These are phyloP conservation scores for Paracorniculantispora psalliotae DNA, from an alignment of 2,329 filamentous ascomycete genomes.

Conservation along the genomic window DNA sequence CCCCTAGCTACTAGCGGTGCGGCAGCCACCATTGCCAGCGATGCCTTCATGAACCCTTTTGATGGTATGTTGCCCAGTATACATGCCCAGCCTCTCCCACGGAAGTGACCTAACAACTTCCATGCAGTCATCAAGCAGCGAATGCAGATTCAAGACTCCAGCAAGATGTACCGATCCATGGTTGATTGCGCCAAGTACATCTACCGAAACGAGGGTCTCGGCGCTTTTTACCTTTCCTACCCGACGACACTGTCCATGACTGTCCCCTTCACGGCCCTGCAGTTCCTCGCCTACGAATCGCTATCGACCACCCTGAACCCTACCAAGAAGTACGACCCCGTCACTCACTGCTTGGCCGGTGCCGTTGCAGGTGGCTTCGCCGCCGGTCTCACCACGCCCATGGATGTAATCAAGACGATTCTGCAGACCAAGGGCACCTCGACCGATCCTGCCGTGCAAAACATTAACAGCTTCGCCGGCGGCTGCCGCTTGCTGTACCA, in stretches of 20 bases:
- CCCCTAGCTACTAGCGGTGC: conserved; percentile 91
- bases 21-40: conserved; percentile 91
- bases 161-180: conserved; percentile 77
- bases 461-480: conserved; percentile 75
- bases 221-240: conserved; percentile 97
- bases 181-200: conserved; percentile 82
- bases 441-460: conserved; percentile 71
- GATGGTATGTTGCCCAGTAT: conserved; percentile 67
- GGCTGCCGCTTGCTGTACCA: conserved; percentile 77
- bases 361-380: conserved; percentile 90
- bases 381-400: conserved; percentile 86
- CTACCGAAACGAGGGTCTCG: conserved; percentile 79
- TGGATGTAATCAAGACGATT: conserved; percentile 98
- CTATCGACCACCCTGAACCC: conserved; percentile 93
- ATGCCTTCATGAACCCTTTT: conserved; percentile 99
- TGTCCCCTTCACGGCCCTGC: conserved; percentile 92
- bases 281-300: conserved; percentile 97
- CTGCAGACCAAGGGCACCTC: conserved; percentile 88
- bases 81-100: not conserved
- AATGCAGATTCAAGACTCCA: conserved; percentile 97
- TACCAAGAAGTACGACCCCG: conserved; percentile 76
- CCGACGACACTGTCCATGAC: conserved; percentile 98
- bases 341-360: conserved; percentile 90
- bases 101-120: not conserved
- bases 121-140: conserved; percentile 90